Percentiles rank a stretch among this genome's conserved stretches.
Evolutionary conservation across 495 filamentous ascomycete species (phyloP).

Genomic region (Podospora pseudopauciseta): DNA sequence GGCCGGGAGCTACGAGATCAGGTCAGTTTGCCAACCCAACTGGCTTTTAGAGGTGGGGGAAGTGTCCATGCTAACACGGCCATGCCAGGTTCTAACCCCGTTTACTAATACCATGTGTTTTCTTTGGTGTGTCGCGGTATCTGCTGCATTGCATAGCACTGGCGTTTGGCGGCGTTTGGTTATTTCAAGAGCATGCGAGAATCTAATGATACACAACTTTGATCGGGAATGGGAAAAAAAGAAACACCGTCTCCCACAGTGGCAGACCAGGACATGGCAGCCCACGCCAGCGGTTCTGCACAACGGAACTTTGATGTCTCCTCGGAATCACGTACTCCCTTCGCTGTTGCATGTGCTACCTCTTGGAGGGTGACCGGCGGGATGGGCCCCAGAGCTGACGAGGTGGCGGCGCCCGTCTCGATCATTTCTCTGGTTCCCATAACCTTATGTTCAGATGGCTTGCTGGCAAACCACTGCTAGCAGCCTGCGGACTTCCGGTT

Average conservation of each 20-base stretch:
- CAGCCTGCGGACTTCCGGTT: neutral
- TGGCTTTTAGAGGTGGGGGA: neutral
- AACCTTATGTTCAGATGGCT: neutral
- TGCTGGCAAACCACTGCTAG: neutral
- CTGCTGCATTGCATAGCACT: conserved; percentile 21
- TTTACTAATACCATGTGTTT: conserved; percentile 7
- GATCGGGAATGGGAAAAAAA: neutral
- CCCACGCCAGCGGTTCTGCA: neutral
- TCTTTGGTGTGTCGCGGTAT: neutral
- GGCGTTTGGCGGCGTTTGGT: conserved; percentile 18
- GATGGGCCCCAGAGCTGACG: neutral
- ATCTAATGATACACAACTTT: neutral
- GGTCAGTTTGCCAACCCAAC: conserved; percentile 41
- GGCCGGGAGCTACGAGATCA: conserved; percentile 77
- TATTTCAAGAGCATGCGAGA: neutral
- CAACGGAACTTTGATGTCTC: neutral
- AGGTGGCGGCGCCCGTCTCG: neutral
- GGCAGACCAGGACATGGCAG: neutral
- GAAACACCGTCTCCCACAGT: neutral
- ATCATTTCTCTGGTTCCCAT: neutral
- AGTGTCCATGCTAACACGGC: neutral
- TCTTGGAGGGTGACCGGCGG: neutral
- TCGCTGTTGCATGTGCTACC: neutral
- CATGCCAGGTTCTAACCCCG: neutral
- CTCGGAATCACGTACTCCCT: neutral